Conservation (phyloP, 345 rosid genomes). For the Crucihimalaya himalaica region DNA sequence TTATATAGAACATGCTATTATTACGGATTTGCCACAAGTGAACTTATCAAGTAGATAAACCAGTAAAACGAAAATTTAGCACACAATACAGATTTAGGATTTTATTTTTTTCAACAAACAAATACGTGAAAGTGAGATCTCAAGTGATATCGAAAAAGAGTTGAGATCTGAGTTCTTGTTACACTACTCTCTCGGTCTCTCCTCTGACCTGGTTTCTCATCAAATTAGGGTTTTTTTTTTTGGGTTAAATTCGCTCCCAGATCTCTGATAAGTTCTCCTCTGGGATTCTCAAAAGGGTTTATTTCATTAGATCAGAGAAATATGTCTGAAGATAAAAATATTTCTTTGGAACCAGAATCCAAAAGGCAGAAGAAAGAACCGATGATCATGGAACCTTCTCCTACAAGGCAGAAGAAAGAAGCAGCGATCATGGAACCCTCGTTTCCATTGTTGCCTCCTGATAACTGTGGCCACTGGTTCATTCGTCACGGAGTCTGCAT, state of each 20-base stretch:
- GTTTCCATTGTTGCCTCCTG: background rate
- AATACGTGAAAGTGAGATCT: background rate
- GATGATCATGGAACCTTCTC: background rate
- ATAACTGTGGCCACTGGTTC: slow-evolving; percentile 16
- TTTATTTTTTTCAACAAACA: background rate
- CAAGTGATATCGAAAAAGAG: too few relatives aligned
- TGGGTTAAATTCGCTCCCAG: background rate
- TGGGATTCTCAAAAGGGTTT: background rate
- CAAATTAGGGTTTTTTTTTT: background rate
- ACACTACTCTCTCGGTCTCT: background rate
- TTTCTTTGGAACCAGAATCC: background rate
- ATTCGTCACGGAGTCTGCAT: background rate
- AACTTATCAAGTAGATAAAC: background rate
- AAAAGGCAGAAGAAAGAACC: slow-evolving; percentile 6
- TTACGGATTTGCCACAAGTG: background rate
- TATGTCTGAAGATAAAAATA: background rate
- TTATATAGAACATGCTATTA: too few relatives aligned
- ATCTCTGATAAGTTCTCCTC: background rate
- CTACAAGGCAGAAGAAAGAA: slow-evolving; percentile 8
- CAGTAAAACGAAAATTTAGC: background rate
- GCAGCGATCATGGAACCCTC: background rate
- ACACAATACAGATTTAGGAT: background rate
- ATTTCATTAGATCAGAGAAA: background rate
- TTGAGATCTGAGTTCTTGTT: background rate
- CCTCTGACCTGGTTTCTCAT: background rate